Base-by-base conservation (phyloP, 163 green algal species). In the Chloromonas sp. region DNA sequence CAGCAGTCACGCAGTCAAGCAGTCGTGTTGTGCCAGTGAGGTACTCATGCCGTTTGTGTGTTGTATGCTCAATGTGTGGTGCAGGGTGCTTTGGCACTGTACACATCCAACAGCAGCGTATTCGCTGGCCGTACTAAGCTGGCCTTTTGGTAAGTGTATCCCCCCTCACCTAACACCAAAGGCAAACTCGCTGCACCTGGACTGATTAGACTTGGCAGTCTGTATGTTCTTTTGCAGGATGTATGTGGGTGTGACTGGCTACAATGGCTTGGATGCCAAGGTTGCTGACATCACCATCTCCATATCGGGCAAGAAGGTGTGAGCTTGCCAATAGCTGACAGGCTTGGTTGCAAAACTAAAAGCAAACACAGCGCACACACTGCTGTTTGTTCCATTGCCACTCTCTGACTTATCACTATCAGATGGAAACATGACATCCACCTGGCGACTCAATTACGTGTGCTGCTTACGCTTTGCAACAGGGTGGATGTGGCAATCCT, bases 281-380 rank as follows among this genome's bases (percentile, higher is more conserved):
- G 82, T 79, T 2, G 81, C 85, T 0, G 85, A 87, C 81, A 80
- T 87, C 58, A 85, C 81, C 60, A 36, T 87, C 74, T 83, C 60
- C 74, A 71, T 87, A 0, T 70, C 57, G 8, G 85, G 85, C 13
- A 74, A 81, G 58, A 83, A 76, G 66, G 66, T 76, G 11, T n/a
- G 66, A 8, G 11, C 5, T 76, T 76, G 66, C 66, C 66, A 11
- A n/a, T 76, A 11, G 8, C 5, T 76, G 5, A 8, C 5, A 76
- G 11, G 36, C 36, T 36, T 36, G 36, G 36, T 36, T 36, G 36
- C 36, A 36, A 36, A 36, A 36, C 36, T 36, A 36, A 36, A 36
- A 36, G 36, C 36, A 36, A 36, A 36, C 36, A 36, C 36, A 36
- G 36, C 36, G 36, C 36, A 36, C 36, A 36, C 36, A 36, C 36